phyloP scores from a whole-genome alignment of 768 basidiomycete genomes.

The Coprinopsis marcescibilis region DNA sequence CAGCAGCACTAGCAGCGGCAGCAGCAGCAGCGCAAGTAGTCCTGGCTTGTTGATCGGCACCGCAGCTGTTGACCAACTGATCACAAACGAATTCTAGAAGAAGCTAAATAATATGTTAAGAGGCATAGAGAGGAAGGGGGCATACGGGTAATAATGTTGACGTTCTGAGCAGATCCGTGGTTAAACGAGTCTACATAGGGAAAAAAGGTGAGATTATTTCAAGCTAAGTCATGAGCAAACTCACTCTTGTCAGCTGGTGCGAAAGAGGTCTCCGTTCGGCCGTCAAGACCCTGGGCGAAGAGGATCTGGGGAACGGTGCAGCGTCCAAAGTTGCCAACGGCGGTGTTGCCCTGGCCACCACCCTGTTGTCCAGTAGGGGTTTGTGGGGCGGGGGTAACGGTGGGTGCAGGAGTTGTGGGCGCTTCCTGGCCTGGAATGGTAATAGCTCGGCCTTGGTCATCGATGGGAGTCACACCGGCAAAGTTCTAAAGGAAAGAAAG shows the following conservation, averaged over 20 bases:
- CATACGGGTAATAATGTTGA: conserved; percentile 50
- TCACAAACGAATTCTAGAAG: conserved; percentile 45
- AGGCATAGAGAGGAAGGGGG: too few relatives aligned
- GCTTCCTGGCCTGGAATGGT: conserved; percentile 21
- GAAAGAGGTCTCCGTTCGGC: conserved; percentile 55
- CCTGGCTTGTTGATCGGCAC: conserved; percentile 48
- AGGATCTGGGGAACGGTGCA: conserved; percentile 54
- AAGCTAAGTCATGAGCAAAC: too few relatives aligned
- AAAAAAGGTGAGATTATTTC: too few relatives aligned
- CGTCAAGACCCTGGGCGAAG: conserved; percentile 54
- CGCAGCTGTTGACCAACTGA: conserved; percentile 46
- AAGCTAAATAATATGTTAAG: too few relatives aligned
- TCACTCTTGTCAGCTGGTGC: conserved; percentile 44
- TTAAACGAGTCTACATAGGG: too few relatives aligned
- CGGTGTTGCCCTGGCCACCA: too few relatives aligned
- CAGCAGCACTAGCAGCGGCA: conserved; percentile 35
- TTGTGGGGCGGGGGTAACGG: conserved; percentile 13
- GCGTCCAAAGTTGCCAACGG: conserved; percentile 49
- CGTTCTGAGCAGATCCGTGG: conserved; percentile 51
- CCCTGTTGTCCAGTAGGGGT: conserved; percentile 16
- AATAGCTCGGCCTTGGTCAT: conserved; percentile 32
- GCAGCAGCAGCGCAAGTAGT: conserved; percentile 38
- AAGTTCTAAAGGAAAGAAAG: conserved; percentile 27
- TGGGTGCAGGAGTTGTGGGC: conserved; percentile 13
- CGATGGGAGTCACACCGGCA: conserved; percentile 29